These are phyloP conservation scores for Aspergillus diversus DNA, from an alignment of 495 filamentous ascomycete genomes.

Conservation along the genomic window DNA sequence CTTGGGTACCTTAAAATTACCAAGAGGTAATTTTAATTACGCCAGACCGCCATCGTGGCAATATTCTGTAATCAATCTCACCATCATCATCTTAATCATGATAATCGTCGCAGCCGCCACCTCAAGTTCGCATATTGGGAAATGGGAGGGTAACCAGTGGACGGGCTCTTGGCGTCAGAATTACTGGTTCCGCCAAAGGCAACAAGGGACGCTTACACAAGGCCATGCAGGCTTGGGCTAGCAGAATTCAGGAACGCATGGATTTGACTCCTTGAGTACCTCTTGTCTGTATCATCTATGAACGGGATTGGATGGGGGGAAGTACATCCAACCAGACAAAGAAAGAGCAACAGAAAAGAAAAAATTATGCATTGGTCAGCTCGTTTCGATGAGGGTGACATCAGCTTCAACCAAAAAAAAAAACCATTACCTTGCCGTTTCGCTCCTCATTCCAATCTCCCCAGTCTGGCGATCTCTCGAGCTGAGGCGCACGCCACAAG, in stretches of 20 bases:
- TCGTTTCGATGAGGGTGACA: background rate
- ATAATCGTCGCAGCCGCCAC: conserved; percentile 8
- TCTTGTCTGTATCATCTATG: background rate
- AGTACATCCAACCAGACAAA: background rate
- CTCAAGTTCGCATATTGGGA: conserved; percentile 1
- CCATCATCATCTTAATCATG: background rate
- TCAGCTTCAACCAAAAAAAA: background rate
- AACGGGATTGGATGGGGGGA: background rate
- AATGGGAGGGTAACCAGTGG: background rate
- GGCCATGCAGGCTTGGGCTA: background rate
- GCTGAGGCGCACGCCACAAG: background rate
- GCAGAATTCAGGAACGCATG: conserved; percentile 3
- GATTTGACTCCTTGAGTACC: conserved; percentile 4
- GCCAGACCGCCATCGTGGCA: conserved; percentile 7
- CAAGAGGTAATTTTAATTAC: conserved; percentile 13
- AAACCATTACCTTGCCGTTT: background rate
- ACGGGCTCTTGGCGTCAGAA: background rate
- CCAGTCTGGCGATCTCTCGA: background rate
- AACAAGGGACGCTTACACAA: background rate
- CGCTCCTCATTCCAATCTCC: background rate
- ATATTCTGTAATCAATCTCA: background rate
- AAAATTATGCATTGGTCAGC: background rate
- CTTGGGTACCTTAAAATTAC: background rate
- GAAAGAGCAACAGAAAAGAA: background rate
- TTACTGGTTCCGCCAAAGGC: background rate